Percentiles rank a stretch among this genome's conserved stretches.
Evolutionary conservation across 2,329 filamentous ascomycete genomes (phyloP).

Genomic region (Sclerotinia borealis): DNA sequence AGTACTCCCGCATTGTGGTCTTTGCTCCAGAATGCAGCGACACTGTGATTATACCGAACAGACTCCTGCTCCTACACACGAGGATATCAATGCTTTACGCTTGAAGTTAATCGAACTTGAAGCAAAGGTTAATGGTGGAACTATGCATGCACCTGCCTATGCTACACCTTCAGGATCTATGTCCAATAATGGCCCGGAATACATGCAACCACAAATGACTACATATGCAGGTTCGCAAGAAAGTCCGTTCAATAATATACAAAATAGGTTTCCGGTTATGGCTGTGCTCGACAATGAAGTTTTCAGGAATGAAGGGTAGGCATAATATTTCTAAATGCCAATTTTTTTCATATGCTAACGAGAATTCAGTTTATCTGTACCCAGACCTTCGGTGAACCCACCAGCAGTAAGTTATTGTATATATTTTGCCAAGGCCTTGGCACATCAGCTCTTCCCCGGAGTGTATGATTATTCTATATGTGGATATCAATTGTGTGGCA

Average conservation of each 20-base stretch:
- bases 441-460: background rate
- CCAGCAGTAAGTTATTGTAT: background rate
- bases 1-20: slow-evolving; percentile 40
- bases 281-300: slow-evolving; percentile 40
- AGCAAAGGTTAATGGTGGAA: slow-evolving; percentile 30
- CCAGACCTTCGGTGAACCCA: slow-evolving; percentile 30
- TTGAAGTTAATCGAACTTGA: slow-evolving; percentile 37
- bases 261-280: slow-evolving; percentile 37
- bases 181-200: slow-evolving; percentile 14
- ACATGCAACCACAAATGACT: slow-evolving; percentile 17
- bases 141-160: slow-evolving; percentile 24
- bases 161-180: slow-evolving; percentile 19
- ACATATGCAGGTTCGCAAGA: slow-evolving; percentile 24
- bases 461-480: background rate
- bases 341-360: slow-evolving; percentile 6
- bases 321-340: background rate
- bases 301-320: slow-evolving; percentile 35
- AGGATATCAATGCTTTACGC: slow-evolving; percentile 37
- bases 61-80: slow-evolving; percentile 34
- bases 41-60: slow-evolving; percentile 39
- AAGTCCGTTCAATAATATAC: slow-evolving; percentile 24
- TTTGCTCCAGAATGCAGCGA: slow-evolving; percentile 40
- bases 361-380: slow-evolving; percentile 33
- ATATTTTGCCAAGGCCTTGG: background rate
- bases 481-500: background rate